Evolutionary conservation across 441 rosid species (phyloP).

Genomic region (Melastoma candidum): DNA sequence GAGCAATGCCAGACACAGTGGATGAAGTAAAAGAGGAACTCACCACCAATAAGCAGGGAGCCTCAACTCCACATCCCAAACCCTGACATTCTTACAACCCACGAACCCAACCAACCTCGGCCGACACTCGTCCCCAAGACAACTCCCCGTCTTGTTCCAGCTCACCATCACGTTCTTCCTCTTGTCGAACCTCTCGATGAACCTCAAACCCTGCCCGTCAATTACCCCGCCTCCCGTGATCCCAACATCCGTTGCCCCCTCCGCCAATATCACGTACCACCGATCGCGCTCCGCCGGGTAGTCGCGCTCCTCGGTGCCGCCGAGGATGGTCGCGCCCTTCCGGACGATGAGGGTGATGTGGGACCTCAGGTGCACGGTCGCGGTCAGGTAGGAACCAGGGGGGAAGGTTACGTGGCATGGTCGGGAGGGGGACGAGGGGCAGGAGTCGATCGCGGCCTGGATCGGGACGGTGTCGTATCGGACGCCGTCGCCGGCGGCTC

Average conservation of each 20-base stretch:
- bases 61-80: slow-evolving; percentile 49
- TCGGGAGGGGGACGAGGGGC: slow-evolving; percentile 23
- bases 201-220: slow-evolving; percentile 61
- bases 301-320: slow-evolving; percentile 57
- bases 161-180: slow-evolving; percentile 62
- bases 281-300: slow-evolving; percentile 42
- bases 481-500: slow-evolving; percentile 67
- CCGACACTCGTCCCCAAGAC: slow-evolving; percentile 75
- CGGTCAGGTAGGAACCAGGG: slow-evolving; percentile 59
- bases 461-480: slow-evolving; percentile 47
- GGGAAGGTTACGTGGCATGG: slow-evolving; percentile 63
- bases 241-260: slow-evolving; percentile 64
- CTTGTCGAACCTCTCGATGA: slow-evolving; percentile 22
- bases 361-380: slow-evolving; percentile 32
- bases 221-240: slow-evolving; percentile 70
- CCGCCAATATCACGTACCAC: slow-evolving; percentile 80
- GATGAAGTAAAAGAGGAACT: slow-evolving; percentile 3
- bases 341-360: slow-evolving; percentile 49
- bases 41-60: slow-evolving; percentile 94
- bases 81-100: slow-evolving; percentile 39
- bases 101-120: slow-evolving; percentile 71
- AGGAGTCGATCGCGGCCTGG: slow-evolving; percentile 64
- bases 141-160: slow-evolving; percentile 28
- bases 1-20: background rate
- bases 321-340: slow-evolving; percentile 48